Evolutionary conservation across 225 moss, liverwort and hornwort species (phyloP), one percentile per base, ranked within the genome.

Genomic region (Rhytidiadelphus loreus): DNA sequence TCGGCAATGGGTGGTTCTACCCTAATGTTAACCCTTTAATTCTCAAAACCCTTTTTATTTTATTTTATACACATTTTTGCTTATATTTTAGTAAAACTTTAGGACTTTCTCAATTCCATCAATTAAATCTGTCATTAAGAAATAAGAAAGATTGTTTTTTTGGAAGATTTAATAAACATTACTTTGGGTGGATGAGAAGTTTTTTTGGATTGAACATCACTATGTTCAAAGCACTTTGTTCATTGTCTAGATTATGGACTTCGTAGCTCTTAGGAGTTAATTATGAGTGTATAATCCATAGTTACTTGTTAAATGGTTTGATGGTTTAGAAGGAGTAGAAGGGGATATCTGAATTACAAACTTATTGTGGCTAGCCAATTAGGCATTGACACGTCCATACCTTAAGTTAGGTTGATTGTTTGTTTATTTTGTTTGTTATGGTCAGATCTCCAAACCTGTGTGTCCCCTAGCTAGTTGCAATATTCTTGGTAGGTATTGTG

Each of bases 281-380:
- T 37, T 70, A 69, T 39, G 5, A 41, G 29, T 28, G 12, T 41
- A 7, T 58, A 75, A 48, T 50, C 20, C 5, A 33, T 75, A 50
- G n/a, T n/a, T n/a, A n/a, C n/a, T 3, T 21, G 5, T 17, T 39
- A 5, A 16, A 43, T 71, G 43, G 28, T 71, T 5, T 0, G 0
- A 17, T 46, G 46, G 46, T 44, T 29, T 18, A 29, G 7, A 30
- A 46, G 2, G 73, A 44, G 1, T 28, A 3, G 41, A 15, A 70
- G 26, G 70, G 1, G 24, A 25, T 14, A 4, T 15, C 13, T 3
- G 11, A 24, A 13, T 41, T 70, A 41, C 41, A 41, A 73, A 73
- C 30, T 18, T 70, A 25, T 70, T 25, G 39, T 43, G 15, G 8
- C 26, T 25, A 37, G 66, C 66, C 66, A 21, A 37, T 21, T 21